Conservation (phyloP, 441 rosid genomes). For the Flueggea neowawraea region DNA sequence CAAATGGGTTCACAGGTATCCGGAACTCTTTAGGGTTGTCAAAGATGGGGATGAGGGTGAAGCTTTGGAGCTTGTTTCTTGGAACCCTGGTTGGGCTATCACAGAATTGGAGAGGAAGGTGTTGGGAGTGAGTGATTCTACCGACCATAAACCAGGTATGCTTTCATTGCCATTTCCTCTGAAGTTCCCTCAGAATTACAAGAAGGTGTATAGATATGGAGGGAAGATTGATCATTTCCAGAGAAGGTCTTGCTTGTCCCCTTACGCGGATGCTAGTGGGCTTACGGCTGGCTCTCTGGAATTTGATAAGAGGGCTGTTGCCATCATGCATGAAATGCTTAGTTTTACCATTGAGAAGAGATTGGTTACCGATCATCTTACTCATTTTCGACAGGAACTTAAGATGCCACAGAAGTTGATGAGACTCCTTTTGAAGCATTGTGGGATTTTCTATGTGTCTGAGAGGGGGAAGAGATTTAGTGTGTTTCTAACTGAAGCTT, state of each 20-base stretch:
- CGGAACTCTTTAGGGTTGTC: too few relatives aligned
- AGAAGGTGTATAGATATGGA: constrained; percentile 64
- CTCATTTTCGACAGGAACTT: constrained; percentile 70
- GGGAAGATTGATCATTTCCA: constrained; percentile 94
- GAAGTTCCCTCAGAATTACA: constrained; percentile 73
- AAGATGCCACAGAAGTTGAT: constrained; percentile 91
- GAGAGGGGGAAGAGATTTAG: constrained; percentile 93
- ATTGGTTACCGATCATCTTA: constrained; percentile 83
- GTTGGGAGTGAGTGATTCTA: constrained; percentile 34
- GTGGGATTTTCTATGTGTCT: constrained; percentile 84
- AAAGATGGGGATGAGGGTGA: too few relatives aligned
- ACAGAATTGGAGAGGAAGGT: constrained; percentile 77
- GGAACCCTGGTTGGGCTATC: constrained; percentile 74
- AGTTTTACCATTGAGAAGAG: constrained; percentile 83
- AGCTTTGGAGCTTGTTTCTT: too few relatives aligned
- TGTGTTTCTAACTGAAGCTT: constrained; percentile 80
- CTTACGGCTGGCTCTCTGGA: constrained; percentile 77
- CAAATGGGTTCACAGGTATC: too few relatives aligned
- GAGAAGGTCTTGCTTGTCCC: constrained; percentile 71
- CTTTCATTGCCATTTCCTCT: constrained; percentile 69
- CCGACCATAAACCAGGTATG: constrained; percentile 49
- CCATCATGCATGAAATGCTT: constrained; percentile 85
- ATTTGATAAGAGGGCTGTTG: constrained; percentile 88
- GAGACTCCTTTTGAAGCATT: constrained; percentile 86
- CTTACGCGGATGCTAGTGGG: constrained; percentile 67